phyloP scores from a whole-genome alignment of 108 stramenopile species.

The Discostella stelligeroides region DNA sequence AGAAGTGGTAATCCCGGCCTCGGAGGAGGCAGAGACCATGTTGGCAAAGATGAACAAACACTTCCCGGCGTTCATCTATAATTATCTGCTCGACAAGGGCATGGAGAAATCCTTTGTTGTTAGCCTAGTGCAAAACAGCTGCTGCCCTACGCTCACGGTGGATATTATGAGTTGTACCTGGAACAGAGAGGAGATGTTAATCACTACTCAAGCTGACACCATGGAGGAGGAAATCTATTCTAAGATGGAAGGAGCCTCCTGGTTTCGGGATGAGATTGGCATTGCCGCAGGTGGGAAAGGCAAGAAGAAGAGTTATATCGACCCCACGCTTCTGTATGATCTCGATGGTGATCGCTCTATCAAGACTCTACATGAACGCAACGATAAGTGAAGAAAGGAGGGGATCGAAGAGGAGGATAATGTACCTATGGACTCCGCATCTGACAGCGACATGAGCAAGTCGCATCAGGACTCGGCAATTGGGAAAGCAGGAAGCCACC shows the following conservation, averaged over 20 bases:
- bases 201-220: neutral
- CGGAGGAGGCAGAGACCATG: neutral
- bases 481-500: too few relatives aligned
- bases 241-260: neutral
- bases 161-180: neutral
- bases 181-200: neutral
- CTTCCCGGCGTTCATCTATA: neutral
- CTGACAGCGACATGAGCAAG: too few relatives aligned
- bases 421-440: too few relatives aligned
- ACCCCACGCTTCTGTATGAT: too few relatives aligned
- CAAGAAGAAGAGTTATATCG: too few relatives aligned
- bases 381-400: too few relatives aligned
- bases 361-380: too few relatives aligned
- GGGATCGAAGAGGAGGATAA: too few relatives aligned
- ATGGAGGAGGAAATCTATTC: neutral
- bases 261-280: slow-evolving; percentile 10
- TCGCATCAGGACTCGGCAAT: too few relatives aligned
- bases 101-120: neutral
- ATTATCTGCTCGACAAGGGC: neutral
- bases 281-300: too few relatives aligned
- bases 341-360: too few relatives aligned
- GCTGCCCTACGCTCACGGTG: neutral
- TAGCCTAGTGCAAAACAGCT: neutral
- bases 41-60: neutral
- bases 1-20: neutral